These are phyloP conservation scores for Plasmodium billcollinsi DNA, from an alignment of 169 alveolate species.

Conservation along the genomic window DNA sequence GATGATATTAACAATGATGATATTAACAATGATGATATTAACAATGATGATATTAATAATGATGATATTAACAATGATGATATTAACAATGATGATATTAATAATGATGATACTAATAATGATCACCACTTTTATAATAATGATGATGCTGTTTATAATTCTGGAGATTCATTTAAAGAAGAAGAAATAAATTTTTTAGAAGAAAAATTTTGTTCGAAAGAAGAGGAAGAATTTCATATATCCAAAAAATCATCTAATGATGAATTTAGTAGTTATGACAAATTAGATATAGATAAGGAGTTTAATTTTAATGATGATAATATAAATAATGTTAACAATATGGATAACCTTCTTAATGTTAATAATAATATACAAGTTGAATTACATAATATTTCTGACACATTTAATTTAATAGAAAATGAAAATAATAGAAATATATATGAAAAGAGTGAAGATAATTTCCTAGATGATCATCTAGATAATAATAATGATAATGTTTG, in stretches of 20 bases:
- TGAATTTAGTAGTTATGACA: neutral
- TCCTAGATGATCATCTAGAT: too few species aligned
- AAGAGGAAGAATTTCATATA: neutral
- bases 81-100: neutral
- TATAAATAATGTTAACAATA: neutral
- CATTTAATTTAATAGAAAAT: too few species aligned
- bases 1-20: neutral
- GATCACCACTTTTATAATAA: neutral
- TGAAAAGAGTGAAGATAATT: too few species aligned
- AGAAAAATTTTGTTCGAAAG: neutral
- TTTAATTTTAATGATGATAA: constrained; percentile 24
- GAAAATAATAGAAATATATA: too few species aligned
- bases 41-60: neutral
- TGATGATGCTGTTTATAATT: neutral
- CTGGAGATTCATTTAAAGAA: neutral
- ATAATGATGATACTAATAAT: neutral
- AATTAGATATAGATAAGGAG: constrained; percentile 30
- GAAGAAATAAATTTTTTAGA: neutral
- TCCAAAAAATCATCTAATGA: neutral
- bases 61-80: neutral
- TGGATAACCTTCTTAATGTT: neutral
- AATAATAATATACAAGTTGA: too few species aligned
- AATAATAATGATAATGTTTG: too few species aligned
- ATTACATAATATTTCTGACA: too few species aligned
- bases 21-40: neutral